These are phyloP conservation scores for Boletus sp. DNA, from an alignment of 1,284 basidiomycete species.

Conservation along the genomic window DNA sequence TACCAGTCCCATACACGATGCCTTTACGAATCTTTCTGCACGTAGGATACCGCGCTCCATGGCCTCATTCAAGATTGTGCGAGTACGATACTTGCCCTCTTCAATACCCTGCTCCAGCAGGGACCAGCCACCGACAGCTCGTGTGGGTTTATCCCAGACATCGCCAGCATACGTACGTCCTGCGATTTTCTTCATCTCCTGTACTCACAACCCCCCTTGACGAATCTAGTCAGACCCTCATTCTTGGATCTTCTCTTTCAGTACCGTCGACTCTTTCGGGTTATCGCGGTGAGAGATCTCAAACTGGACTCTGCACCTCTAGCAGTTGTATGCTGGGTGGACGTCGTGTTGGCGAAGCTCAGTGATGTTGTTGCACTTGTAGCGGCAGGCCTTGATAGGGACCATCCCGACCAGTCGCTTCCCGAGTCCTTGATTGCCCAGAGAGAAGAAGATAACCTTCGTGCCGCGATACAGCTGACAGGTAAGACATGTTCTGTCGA, in stretches of 20 bases:
- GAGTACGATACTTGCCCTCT: conserved; percentile 33
- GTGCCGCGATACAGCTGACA: conserved; percentile 62
- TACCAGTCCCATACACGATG: too few species aligned
- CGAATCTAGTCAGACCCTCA: conserved; percentile 23
- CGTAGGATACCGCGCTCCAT: conserved; percentile 36
- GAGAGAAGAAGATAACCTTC: conserved; percentile 46
- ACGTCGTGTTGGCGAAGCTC: conserved; percentile 54
- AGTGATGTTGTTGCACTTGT: conserved; percentile 39
- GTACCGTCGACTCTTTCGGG: conserved; percentile 45
- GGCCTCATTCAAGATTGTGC: conserved; percentile 35
- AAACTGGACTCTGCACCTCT: conserved; percentile 22
- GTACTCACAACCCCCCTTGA: conserved; percentile 5
- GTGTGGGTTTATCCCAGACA: conserved; percentile 16
- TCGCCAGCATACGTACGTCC: conserved; percentile 27
- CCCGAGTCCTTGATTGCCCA: conserved; percentile 37
- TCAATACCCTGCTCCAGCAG: conserved; percentile 30
- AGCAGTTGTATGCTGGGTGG: conserved; percentile 56
- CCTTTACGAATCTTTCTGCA: not conserved
- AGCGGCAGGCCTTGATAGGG: conserved; percentile 31
- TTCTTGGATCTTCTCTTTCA: conserved; percentile 44
- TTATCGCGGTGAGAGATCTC: conserved; percentile 37
- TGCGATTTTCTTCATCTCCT: not conserved
- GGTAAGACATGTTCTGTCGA: conserved; percentile 36
- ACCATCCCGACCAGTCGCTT: conserved; percentile 14
- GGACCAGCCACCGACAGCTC: conserved; percentile 1